Conservation (phyloP, 441 rosid genomes). For the Omphalea diandra region DNA sequence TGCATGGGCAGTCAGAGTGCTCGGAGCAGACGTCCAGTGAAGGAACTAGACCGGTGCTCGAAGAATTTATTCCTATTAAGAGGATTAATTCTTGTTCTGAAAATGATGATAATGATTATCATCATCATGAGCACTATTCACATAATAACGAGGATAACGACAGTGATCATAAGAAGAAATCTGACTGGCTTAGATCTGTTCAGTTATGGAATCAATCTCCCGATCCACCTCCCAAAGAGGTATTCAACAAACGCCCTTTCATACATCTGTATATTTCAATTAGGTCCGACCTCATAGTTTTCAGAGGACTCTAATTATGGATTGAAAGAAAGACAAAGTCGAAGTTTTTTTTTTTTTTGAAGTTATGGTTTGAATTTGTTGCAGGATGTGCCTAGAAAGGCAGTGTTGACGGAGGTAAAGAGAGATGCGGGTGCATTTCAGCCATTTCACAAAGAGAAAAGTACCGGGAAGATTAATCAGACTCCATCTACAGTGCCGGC, state of each 20-base stretch:
- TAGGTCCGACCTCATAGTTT: no score
- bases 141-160: constrained; percentile 26
- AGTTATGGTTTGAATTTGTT: no score
- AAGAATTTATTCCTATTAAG: no score
- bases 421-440: constrained; percentile 65
- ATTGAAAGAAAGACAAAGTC: not conserved
- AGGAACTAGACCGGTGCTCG: no score
- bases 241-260: constrained; percentile 14
- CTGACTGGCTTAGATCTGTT: constrained; percentile 98
- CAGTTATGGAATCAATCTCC: constrained; percentile 83
- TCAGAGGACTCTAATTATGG: no score
- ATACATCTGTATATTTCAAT: no score
- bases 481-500: constrained; percentile 34
- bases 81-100: no score
- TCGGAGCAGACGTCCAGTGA: constrained; percentile 30
- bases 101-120: no score
- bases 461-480: constrained; percentile 30
- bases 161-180: constrained; percentile 49
- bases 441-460: constrained; percentile 54
- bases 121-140: constrained; percentile 39
- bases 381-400: constrained; percentile 49
- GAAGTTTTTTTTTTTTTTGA: no score
- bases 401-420: constrained; percentile 62
- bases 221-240: constrained; percentile 48
- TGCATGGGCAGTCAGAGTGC: no score